Evolutionary conservation across 2,329 filamentous ascomycete species (phyloP), one percentile per base, ranked within the genome.

Genomic region (Sclerotinia trifoliorum): DNA sequence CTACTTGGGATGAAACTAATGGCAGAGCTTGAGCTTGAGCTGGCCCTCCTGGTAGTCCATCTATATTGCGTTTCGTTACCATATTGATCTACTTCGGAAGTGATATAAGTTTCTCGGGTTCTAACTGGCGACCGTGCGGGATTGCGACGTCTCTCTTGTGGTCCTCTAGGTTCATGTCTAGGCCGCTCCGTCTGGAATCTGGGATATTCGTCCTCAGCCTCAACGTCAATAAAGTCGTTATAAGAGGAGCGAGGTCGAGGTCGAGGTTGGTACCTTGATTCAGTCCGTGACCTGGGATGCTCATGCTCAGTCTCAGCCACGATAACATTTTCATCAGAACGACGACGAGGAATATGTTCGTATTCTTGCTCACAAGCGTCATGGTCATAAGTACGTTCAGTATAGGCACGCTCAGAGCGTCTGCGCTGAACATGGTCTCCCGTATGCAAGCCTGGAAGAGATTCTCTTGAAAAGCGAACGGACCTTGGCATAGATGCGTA

Each of bases 1-100:
- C 19, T 39, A 52, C 32, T 63, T 29, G 60, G 60, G n/a, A 26
- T 19, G n/a, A 21, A 63, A 39, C 46, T n/a, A 19, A 8, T 32
- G 35, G 35, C 4, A 39, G 60, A n/a, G n/a, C 60, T 63, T 51
- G 32, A 63, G 32, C 32, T 63, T 63, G 60, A 51, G 51, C n/a
- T 63, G 5, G 32, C n/a, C 15, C 21, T 35, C 6, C 46, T 63
- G 5, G 32, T 39, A 26, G 46, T 63, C 60, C 46, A 63, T 7
- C 39, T 51, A 26, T 51, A 63, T 17, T 63, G 29, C 0, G 46
- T 63, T n/a, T 24, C 44, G 5, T 39, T 63, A 11, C 60, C 60
- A 63, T 63, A 15, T 13, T 51, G 60, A 63, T 63, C 60, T 5
- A 63, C 6, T 51, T 51, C 8, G 26, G 60, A 39, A 7, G 46